Evolutionary conservation across 495 filamentous ascomycete genomes (phyloP).

Genomic region (Extremus antarcticus): DNA sequence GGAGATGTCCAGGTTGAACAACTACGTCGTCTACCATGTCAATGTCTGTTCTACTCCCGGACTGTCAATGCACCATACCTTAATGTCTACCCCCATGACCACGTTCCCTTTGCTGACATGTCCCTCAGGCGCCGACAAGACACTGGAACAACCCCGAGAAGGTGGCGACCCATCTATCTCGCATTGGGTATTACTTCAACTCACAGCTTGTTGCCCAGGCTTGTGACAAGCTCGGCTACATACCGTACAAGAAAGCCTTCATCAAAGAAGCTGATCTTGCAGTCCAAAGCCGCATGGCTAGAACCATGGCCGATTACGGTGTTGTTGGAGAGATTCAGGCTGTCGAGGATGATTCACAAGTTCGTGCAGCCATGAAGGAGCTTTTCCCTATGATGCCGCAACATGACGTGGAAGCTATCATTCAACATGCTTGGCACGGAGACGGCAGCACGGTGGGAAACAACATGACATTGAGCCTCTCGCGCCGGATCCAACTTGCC

Average conservation of each 20-base stretch:
- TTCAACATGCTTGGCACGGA: constrained; percentile 74
- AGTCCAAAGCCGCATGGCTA: background rate
- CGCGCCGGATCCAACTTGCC: constrained; percentile 69
- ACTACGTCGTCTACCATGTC: constrained; percentile 22
- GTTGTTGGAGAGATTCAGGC: constrained; percentile 8
- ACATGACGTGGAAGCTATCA: constrained; percentile 63
- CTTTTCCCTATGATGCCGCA: constrained; percentile 80
- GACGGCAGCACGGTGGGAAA: constrained; percentile 54
- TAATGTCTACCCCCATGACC: background rate
- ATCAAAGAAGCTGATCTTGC: constrained; percentile 29
- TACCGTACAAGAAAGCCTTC: constrained; percentile 35
- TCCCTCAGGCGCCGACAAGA: constrained; percentile 12
- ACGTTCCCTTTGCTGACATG: constrained; percentile 27
- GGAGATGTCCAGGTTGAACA: constrained; percentile 59
- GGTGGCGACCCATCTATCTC: constrained; percentile 57
- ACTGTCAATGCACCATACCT: background rate
- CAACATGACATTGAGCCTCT: constrained; percentile 45
- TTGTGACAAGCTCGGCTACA: constrained; percentile 38
- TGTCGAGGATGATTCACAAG: constrained; percentile 36
- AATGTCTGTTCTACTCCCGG: constrained; percentile 17
- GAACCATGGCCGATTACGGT: constrained; percentile 4
- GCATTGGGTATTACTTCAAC: constrained; percentile 72
- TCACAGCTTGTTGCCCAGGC: constrained; percentile 44
- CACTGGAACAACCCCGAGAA: constrained; percentile 39
- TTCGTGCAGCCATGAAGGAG: constrained; percentile 63